Base-by-base conservation (phyloP, 306 rosid species). In the Elaeagnus macrophylla region DNA sequence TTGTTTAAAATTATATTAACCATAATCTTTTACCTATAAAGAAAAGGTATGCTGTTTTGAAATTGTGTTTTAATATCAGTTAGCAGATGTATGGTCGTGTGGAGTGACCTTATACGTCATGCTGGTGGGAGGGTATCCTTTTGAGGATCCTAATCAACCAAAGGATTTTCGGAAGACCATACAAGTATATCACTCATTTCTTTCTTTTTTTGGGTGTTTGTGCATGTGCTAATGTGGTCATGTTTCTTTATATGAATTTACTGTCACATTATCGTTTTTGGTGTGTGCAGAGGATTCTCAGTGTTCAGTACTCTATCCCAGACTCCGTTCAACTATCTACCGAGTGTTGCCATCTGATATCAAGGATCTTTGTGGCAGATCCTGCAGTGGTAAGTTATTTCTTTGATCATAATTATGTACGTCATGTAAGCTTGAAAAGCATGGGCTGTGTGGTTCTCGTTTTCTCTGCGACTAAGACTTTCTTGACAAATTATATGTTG, bases 31-130 rank as follows among this genome's bases (percentile, higher is more conserved):
- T 25, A 25, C 32, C 32, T 25, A 25, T 25, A 5, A 25, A 25
- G 4, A 25, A 25, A 25, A 25, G 32, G 4, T 5, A 5, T 25
- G 32, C 32, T 25, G 32, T 25, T 25, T n/a, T 25, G 61, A 52
- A 57, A 61, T 49, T 44, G 45, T 62, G 17, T 62, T 72, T 42
- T 49, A 65, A 41, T 63, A 55, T 65, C 83, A 89, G 97, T 67
- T 78, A 60, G 95, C 97, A 56, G 97, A 85, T 85, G 95, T 89
- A 37, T 89, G 97, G 97, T 89, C 97, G 5, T 85, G 95, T 78
- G 97, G 95, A 53, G 97, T 85, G 44, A 85, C 95, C 77, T 81
- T 89, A 57, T 89, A 81, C 51, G 97, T 89, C 70, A 85, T 89
- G 95, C 75, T 89, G 19, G 86, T 89, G 46, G 95, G 95, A 59